These are phyloP conservation scores for Termitomyces sp. DNA, from an alignment of 1,284 basidiomycete genomes.

Conservation along the genomic window DNA sequence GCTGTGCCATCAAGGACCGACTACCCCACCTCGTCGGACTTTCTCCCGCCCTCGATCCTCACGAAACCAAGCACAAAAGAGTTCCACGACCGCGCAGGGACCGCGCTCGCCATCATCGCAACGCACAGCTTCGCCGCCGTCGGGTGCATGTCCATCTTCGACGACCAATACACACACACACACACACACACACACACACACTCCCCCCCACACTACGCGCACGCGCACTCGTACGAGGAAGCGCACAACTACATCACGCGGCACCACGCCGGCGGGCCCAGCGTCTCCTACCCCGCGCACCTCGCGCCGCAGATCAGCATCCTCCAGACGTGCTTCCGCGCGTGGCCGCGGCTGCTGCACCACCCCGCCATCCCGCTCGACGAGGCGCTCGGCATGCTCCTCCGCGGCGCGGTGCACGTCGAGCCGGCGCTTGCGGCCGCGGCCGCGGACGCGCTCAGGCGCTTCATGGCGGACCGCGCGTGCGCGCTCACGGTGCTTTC, in stretches of 20 bases:
- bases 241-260: slow-evolving; percentile 58
- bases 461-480: slow-evolving; percentile 64
- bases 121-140: slow-evolving; percentile 63
- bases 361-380: slow-evolving; percentile 49
- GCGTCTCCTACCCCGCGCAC: slow-evolving; percentile 66
- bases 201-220: too few species aligned
- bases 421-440: slow-evolving; percentile 72
- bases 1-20: slow-evolving; percentile 56
- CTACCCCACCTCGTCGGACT: slow-evolving; percentile 67
- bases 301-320: slow-evolving; percentile 67
- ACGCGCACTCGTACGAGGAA: too few species aligned
- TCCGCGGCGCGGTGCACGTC: slow-evolving; percentile 79
- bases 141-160: slow-evolving; percentile 78
- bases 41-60: slow-evolving; percentile 48
- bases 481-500: slow-evolving; percentile 63
- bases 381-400: slow-evolving; percentile 75
- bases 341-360: slow-evolving; percentile 81
- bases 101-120: slow-evolving; percentile 61
- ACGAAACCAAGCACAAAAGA: slow-evolving; percentile 69
- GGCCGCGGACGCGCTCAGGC: slow-evolving; percentile 65
- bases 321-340: slow-evolving; percentile 76
- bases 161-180: slow-evolving; percentile 66
- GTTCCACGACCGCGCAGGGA: slow-evolving; percentile 70
- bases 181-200: neutral
- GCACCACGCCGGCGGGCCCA: slow-evolving; percentile 61